These are phyloP conservation scores for Asterophora lycoperdoides DNA, from an alignment of 768 basidiomycete species.

Conservation along the genomic window DNA sequence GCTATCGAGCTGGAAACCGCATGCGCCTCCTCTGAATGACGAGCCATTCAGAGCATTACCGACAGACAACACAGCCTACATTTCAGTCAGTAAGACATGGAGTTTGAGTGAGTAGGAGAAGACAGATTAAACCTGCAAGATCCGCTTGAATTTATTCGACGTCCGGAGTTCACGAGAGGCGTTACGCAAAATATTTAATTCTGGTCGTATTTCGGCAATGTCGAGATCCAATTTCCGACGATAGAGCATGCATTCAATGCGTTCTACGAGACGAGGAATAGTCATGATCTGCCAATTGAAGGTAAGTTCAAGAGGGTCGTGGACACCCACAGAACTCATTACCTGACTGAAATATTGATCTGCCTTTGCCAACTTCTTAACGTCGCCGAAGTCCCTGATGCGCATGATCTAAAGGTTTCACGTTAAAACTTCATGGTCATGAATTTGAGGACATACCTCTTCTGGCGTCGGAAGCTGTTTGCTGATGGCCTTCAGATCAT, in stretches of 20 bases:
- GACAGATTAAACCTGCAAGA: slow-evolving; percentile 52
- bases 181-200: slow-evolving; percentile 66
- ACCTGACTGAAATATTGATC: slow-evolving; percentile 84
- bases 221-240: slow-evolving; percentile 79
- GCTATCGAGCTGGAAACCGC: slow-evolving; percentile 80
- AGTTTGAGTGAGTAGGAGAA: background rate
- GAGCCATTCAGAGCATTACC: slow-evolving; percentile 84
- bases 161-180: slow-evolving; percentile 66
- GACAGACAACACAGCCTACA: slow-evolving; percentile 64
- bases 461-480: slow-evolving; percentile 77
- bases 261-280: slow-evolving; percentile 69
- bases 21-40: slow-evolving; percentile 78
- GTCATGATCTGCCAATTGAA: slow-evolving; percentile 54
- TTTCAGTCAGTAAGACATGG: slow-evolving; percentile 3
- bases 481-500: slow-evolving; percentile 71
- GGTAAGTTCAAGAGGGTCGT: slow-evolving; percentile 6
- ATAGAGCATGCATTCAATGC: slow-evolving; percentile 81
- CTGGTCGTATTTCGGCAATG: slow-evolving; percentile 78
- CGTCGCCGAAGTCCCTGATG: slow-evolving; percentile 67
- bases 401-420: slow-evolving; percentile 17
- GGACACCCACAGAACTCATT: slow-evolving; percentile 2
- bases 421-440: background rate
- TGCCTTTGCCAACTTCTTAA: slow-evolving; percentile 71
- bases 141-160: slow-evolving; percentile 62
- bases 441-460: slow-evolving; percentile 46